Evolutionary conservation across 805 yeast species (phyloP).

Genomic region (Lipomyces japonicus): DNA sequence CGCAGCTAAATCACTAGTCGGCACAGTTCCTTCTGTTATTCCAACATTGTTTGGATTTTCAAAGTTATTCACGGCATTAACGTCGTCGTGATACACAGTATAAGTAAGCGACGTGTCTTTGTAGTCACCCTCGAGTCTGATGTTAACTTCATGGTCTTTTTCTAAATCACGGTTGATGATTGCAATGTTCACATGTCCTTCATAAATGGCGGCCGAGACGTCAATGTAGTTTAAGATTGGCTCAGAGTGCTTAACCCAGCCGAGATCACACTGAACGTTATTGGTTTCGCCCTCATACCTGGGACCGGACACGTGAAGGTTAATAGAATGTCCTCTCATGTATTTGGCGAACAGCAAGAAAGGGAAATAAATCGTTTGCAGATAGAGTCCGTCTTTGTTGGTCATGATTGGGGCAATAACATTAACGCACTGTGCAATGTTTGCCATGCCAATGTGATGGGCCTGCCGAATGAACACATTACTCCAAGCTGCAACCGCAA

Average conservation of each 20-base stretch:
- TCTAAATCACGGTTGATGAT: constrained; percentile 33
- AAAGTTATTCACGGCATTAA: constrained; percentile 2
- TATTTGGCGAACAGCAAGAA: constrained; percentile 35
- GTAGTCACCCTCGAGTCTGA: constrained; percentile 6
- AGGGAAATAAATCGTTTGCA: constrained; percentile 38
- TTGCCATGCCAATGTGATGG: constrained; percentile 37
- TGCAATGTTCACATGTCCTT: constrained; percentile 34
- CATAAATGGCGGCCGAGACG: constrained; percentile 32
- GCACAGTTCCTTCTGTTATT: constrained; percentile 3
- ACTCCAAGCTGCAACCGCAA: constrained; percentile 40
- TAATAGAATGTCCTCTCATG: constrained; percentile 38
- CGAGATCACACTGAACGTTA: constrained; percentile 6
- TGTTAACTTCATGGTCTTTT: neutral
- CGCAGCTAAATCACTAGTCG: neutral
- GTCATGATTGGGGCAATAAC: constrained; percentile 42
- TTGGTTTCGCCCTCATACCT: constrained; percentile 35
- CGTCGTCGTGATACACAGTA: constrained; percentile 9
- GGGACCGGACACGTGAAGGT: constrained; percentile 36
- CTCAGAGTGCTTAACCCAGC: constrained; percentile 32
- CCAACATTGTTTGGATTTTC: constrained; percentile 1
- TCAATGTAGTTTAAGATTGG: constrained; percentile 34
- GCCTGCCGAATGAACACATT: constrained; percentile 39
- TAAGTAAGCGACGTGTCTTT: neutral
- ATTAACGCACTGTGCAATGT: constrained; percentile 39
- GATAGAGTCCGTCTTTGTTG: constrained; percentile 30